These are phyloP conservation scores for Lantana camara DNA, from an alignment of 257 asterid species.

Conservation along the genomic window DNA sequence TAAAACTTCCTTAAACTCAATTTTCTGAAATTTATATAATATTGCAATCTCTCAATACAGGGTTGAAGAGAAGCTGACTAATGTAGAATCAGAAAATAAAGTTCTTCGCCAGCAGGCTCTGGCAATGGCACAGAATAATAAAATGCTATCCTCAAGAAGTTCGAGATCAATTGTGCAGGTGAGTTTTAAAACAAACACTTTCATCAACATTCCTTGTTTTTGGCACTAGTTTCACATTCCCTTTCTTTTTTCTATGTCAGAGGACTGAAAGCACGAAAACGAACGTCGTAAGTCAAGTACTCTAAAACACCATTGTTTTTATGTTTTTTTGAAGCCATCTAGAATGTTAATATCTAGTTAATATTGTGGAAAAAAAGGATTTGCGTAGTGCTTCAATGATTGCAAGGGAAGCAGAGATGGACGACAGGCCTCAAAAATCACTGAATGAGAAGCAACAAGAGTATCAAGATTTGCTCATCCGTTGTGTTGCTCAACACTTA, in stretches of 20 bases:
- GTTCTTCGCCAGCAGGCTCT: conserved; percentile 99
- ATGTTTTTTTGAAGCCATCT: conserved; percentile 9
- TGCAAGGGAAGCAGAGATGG: conserved; percentile 65
- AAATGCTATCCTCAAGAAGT: conserved; percentile 70
- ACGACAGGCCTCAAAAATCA: conserved; percentile 88
- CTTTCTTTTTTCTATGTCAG: conserved; percentile 38
- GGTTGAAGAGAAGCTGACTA: conserved; percentile 89
- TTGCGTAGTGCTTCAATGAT: conserved; percentile 75
- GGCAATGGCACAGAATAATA: conserved; percentile 86
- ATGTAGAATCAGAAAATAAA: conserved; percentile 93
- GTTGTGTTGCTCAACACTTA: conserved; percentile 87
- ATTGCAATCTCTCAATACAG: conserved; percentile 47
- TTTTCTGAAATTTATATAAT: not conserved
- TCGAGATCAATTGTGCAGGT: conserved; percentile 93
- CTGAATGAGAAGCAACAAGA: conserved; percentile 94
- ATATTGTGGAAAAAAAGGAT: conserved; percentile 54
- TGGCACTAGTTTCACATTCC: conserved; percentile 30
- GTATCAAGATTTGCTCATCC: conserved; percentile 91
- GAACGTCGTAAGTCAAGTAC: conserved; percentile 54
- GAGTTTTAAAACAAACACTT: conserved; percentile 23
- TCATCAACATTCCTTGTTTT: conserved; percentile 25
- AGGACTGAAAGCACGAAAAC: conserved; percentile 78
- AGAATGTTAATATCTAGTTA: conserved; percentile 21
- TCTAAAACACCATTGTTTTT: conserved; percentile 10
- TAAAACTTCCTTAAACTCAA: conserved; percentile 2